Evolutionary conservation across 805 yeast genomes (phyloP).

Genomic region (Sugiyamaella qingdaonensis): DNA sequence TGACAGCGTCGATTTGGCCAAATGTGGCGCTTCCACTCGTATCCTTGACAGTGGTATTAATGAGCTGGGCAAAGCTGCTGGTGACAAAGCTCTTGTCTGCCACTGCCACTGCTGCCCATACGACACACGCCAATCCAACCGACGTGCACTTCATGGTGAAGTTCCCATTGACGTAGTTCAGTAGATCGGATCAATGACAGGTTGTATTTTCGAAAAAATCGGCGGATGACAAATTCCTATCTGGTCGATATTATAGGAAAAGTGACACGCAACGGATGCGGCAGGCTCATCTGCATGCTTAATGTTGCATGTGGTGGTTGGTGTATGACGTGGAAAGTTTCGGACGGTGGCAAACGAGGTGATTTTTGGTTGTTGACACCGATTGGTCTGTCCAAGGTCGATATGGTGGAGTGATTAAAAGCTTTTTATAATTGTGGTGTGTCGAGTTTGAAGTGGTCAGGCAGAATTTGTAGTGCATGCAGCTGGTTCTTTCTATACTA

Average conservation of each 20-base stretch:
- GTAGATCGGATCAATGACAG: too few species aligned
- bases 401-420: too few species aligned
- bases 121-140: background rate
- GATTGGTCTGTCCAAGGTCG: too few species aligned
- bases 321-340: background rate
- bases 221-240: too few species aligned
- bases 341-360: background rate
- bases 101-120: background rate
- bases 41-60: conserved; percentile 2
- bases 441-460: too few species aligned
- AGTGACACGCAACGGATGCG: background rate
- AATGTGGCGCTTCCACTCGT: conserved; percentile 25
- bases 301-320: background rate
- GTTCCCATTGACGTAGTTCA: background rate
- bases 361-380: too few species aligned
- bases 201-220: too few species aligned
- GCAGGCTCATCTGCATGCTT: background rate
- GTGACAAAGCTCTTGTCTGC: background rate
- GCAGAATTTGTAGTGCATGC: too few species aligned
- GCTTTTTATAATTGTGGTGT: too few species aligned
- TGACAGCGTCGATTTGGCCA: conserved; percentile 48
- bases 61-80: background rate
- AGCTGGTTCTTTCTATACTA: too few species aligned
- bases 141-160: background rate
- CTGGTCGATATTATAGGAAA: background rate